phyloP scores from a whole-genome alignment of 2,329 filamentous ascomycete genomes.

The Eutypella sp. region DNA sequence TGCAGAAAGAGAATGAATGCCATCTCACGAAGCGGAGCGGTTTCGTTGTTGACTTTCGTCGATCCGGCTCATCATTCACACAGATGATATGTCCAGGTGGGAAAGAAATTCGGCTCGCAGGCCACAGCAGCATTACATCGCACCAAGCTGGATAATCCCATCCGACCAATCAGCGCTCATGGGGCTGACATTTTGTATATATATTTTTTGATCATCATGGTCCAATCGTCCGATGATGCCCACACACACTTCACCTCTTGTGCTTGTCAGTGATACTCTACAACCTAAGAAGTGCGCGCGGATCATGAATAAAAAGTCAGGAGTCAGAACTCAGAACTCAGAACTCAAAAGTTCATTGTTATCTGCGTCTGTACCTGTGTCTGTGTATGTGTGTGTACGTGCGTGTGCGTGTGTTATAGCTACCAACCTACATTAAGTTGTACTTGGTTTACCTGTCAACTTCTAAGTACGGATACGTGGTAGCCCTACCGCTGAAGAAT shows the following conservation, averaged over 20 bases:
- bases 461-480: too few species aligned
- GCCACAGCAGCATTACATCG: neutral
- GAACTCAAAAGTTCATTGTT: too few species aligned
- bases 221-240: neutral
- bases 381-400: neutral
- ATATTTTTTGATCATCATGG: too few species aligned
- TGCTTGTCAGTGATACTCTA: too few species aligned
- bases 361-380: too few species aligned
- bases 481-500: too few species aligned
- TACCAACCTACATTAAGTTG: too few species aligned
- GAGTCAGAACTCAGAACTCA: too few species aligned
- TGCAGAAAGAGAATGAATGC: neutral
- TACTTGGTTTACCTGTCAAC: too few species aligned
- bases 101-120: neutral
- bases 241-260: neutral
- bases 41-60: neutral
- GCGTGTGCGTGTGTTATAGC: too few species aligned
- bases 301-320: too few species aligned
- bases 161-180: neutral
- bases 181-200: neutral
- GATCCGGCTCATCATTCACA: neutral
- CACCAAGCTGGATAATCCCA: neutral
- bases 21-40: neutral
- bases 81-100: neutral
- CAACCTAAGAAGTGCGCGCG: too few species aligned